Evolutionary conservation across 305 asterid species (phyloP).

Genomic region (Solanum hybrid): DNA sequence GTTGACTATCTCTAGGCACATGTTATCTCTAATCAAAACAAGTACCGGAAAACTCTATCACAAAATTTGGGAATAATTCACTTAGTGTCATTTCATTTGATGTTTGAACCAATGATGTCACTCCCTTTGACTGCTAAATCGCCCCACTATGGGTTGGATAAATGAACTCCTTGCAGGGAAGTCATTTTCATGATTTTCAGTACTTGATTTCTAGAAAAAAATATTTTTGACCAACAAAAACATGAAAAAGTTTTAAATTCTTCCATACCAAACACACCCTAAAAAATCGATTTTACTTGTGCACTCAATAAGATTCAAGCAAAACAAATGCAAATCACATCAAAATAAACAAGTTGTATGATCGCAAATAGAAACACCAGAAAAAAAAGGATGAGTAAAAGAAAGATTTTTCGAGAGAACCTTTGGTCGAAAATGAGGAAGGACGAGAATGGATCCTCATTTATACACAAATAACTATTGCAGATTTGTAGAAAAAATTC

Average conservation of each 20-base stretch:
- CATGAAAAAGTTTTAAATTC: neutral
- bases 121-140: neutral
- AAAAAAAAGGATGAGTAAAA: neutral
- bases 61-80: neutral
- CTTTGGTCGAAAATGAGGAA: constrained; percentile 35
- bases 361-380: neutral
- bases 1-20: neutral
- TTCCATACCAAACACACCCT: neutral
- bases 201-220: neutral
- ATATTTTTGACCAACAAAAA: neutral
- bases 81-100: neutral
- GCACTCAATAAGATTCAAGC: neutral
- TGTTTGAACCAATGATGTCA: neutral
- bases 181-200: neutral
- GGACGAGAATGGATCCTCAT: constrained; percentile 27
- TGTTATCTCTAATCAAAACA: neutral
- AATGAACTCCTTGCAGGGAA: neutral
- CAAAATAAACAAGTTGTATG: neutral
- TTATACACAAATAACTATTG: neutral
- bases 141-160: neutral
- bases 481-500: neutral
- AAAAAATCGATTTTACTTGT: neutral
- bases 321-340: neutral
- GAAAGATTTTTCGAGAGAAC: constrained; percentile 8
- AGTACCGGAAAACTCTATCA: neutral